Evolutionary conservation across 1,284 basidiomycete genomes (phyloP).

Genomic region (Boletellus deceptivus): DNA sequence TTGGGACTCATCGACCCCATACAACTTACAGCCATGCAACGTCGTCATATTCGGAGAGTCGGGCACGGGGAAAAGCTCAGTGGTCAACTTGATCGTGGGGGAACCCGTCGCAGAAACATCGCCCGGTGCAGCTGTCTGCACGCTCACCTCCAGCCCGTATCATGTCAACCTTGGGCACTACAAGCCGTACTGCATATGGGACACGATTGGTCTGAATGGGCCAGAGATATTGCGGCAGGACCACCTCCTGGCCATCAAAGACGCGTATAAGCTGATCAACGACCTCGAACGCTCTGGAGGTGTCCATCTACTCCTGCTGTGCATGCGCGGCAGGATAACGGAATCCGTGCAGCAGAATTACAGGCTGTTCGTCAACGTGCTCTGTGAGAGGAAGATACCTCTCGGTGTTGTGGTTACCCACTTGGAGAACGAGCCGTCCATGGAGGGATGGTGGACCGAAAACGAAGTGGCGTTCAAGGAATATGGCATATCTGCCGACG

Average conservation of each 20-base stretch:
- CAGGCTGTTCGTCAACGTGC: constrained; percentile 23
- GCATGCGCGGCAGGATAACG: constrained; percentile 37
- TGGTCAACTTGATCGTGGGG: constrained; percentile 31
- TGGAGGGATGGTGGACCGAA: constrained; percentile 28
- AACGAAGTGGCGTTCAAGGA: constrained; percentile 20
- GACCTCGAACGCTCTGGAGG: constrained; percentile 30
- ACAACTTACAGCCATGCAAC: constrained; percentile 18
- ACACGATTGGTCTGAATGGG: constrained; percentile 41
- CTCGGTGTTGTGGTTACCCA: constrained; percentile 36
- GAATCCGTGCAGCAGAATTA: constrained; percentile 31
- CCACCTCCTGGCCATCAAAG: constrained; percentile 32
- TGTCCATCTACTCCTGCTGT: constrained; percentile 38
- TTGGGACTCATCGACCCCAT: constrained; percentile 13
- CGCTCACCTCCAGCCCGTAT: constrained; percentile 18
- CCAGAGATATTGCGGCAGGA: constrained; percentile 20
- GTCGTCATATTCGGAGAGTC: constrained; percentile 30
- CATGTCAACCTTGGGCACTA: constrained; percentile 12
- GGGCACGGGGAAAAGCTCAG: constrained; percentile 27
- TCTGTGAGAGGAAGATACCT: constrained; percentile 32
- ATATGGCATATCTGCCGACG: constrained; percentile 14
- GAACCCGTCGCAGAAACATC: constrained; percentile 22
- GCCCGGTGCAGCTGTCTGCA: constrained; percentile 24
- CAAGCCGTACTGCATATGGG: constrained; percentile 25
- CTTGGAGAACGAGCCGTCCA: constrained; percentile 40
- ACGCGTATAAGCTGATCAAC: constrained; percentile 32